Base-by-base conservation (phyloP, 495 filamentous ascomycete genomes). In the Daldinia vernicosa region DNA sequence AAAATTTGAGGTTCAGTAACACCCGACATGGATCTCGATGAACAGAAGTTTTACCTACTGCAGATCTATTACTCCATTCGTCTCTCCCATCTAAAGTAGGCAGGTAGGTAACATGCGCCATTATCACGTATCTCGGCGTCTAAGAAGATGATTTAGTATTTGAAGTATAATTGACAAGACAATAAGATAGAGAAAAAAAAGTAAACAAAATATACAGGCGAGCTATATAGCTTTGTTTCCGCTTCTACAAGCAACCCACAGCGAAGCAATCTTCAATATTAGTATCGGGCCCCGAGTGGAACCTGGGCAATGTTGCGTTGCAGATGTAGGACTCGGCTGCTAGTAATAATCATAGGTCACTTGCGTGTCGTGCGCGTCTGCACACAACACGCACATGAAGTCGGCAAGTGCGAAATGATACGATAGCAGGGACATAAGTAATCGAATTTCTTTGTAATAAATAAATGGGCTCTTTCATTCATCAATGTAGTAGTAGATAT, bases 401-500 rank as follows among this genome's bases (percentile, higher is more conserved):
- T 32, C 30, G 47, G 55, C 63, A 66, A 66, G 33, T 53, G 32
- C 26, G n/a, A 40, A 51, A 59, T 4, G 14, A 2, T 22, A 47
- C 43, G 4, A 22, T 6, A 24, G 43, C 4, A 4, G 11, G 14
- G 9, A 47, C 53, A 35, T 33, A 4, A 24, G 28, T 9, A 33
- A 11, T 4, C 22, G 35, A 45, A 12, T 15, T 28, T 43, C 1
- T 40, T n/a, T 35, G n/a, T 22, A 24, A 32, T 53, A 58, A 22
- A 26, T n/a, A 61, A 37, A 68, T 51, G 39, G 51, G 27, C 27
- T 47, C 17, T 27, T 68, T 64, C 22, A 57, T 70, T 61, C 52
- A 54, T 67, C 19, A 50, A 43, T 30, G 69, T 66, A 61, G 57
- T 62, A 61, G 17, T 27, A 51, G 67, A 57, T 63, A 66, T 39